Percentiles rank a stretch among this genome's conserved stretches.
These are phyloP conservation scores for Acacia confusa DNA, from an alignment of 306 rosid species.

Conservation along the genomic window DNA sequence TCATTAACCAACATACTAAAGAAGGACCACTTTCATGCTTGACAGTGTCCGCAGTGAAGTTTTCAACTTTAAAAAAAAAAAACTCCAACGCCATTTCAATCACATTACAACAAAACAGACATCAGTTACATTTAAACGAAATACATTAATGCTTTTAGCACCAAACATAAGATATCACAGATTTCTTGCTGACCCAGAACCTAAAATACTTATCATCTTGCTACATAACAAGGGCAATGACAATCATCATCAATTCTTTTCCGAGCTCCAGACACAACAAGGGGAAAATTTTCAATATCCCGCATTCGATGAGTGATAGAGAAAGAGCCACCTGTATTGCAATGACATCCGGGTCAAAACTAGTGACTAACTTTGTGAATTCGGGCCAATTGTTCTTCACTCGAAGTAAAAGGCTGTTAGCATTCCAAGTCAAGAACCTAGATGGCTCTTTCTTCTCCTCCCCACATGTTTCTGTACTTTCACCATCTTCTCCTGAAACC, in stretches of 20 bases:
- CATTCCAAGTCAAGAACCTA: conserved; percentile 94
- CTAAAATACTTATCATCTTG: not conserved
- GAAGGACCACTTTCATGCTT: not conserved
- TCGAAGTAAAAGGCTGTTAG: conserved; percentile 85
- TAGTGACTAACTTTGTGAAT: conserved; percentile 56
- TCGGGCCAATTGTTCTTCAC: conserved; percentile 80
- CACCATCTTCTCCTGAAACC: conserved; percentile 37
- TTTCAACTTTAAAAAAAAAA: not conserved
- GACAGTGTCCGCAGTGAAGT: not conserved
- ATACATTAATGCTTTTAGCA: conserved; percentile 9
- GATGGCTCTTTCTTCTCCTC: conserved; percentile 65
- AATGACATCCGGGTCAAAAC: conserved; percentile 84
- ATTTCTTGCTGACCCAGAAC: not conserved
- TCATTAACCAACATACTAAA: not conserved
- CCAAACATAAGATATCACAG: not conserved
- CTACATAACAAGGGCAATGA: not conserved
- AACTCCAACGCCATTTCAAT: not conserved
- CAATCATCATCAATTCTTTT: not conserved
- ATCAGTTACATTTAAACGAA: not conserved
- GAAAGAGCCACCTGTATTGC: conserved; percentile 62
- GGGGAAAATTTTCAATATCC: not conserved
- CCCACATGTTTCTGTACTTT: conserved; percentile 10
- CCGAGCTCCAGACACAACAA: not conserved
- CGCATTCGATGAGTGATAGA: not conserved
- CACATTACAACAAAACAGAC: not conserved